These are phyloP conservation scores for Yarrowia hollandica DNA, from an alignment of 805 yeast species.

Conservation along the genomic window DNA sequence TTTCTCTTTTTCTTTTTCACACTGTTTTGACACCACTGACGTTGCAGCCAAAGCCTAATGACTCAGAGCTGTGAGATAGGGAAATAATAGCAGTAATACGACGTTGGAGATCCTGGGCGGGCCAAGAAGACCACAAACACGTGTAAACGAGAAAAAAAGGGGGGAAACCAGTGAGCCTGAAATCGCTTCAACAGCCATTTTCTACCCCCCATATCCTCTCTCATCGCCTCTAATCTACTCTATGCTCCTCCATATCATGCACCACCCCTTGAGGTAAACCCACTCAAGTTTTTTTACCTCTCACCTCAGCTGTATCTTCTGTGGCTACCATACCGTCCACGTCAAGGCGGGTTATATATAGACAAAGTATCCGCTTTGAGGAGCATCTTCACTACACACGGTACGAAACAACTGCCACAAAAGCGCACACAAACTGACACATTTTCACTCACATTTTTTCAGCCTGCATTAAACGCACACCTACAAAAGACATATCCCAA, in stretches of 20 bases:
- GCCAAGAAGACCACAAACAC: no score
- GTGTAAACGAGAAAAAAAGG: no score
- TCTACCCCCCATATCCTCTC: background rate
- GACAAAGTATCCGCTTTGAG: background rate
- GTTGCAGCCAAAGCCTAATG: conserved; percentile 14
- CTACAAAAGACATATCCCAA: background rate
- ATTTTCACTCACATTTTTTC: no score
- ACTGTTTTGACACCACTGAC: conserved; percentile 6
- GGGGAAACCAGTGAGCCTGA: no score
- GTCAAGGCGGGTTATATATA: conserved; percentile 4
- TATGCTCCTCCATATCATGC: no score
- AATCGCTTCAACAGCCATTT: background rate
- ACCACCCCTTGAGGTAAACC: conserved; percentile 8
- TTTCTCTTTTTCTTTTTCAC: no score
- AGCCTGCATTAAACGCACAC: no score
- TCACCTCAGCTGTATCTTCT: conserved; percentile 3
- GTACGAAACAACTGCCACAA: no score
- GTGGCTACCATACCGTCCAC: background rate
- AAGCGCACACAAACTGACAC: no score
- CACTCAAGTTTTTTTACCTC: conserved; percentile 9
- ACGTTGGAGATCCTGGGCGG: no score
- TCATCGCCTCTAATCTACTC: background rate
- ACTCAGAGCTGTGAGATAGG: background rate
- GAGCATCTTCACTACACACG: no score
- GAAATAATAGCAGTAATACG: background rate